Evolutionary conservation across 1,284 basidiomycete species (phyloP).

Genomic region (Cutaneotrichosporon cyanovorans): DNA sequence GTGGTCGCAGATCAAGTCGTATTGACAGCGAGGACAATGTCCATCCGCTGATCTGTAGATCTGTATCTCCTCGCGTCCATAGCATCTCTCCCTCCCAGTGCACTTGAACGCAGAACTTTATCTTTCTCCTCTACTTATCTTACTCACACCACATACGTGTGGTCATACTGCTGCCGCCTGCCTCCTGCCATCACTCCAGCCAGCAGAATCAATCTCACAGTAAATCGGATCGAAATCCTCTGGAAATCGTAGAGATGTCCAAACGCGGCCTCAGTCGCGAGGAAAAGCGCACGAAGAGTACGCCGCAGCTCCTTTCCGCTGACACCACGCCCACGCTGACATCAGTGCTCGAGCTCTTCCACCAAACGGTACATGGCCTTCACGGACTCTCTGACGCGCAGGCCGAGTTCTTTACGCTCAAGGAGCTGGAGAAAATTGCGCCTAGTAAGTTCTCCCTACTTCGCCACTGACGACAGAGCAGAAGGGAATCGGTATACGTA

Average conservation of each 20-base stretch:
- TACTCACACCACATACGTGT: too few relatives aligned
- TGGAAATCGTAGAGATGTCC: slow-evolving; percentile 27
- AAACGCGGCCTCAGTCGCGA: slow-evolving; percentile 40
- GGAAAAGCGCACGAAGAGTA: slow-evolving; percentile 44
- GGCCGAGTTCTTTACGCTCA: slow-evolving; percentile 80
- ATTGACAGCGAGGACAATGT: too few relatives aligned
- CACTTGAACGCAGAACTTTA: too few relatives aligned
- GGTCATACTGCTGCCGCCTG: too few relatives aligned
- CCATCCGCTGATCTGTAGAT: too few relatives aligned
- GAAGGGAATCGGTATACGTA: slow-evolving; percentile 68
- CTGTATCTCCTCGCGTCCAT: too few relatives aligned
- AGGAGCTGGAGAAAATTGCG: slow-evolving; percentile 70
- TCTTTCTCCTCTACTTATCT: too few relatives aligned
- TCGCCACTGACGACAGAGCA: slow-evolving; percentile 56
- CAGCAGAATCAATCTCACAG: too few relatives aligned
- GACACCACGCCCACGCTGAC: neutral
- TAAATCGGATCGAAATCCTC: too few relatives aligned
- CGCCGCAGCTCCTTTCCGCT: slow-evolving; percentile 4
- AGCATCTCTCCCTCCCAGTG: too few relatives aligned
- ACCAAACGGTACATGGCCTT: slow-evolving; percentile 64
- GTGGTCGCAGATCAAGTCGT: too few relatives aligned
- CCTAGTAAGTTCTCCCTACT: slow-evolving; percentile 29
- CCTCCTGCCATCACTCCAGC: too few relatives aligned
- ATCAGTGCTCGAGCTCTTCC: slow-evolving; percentile 73
- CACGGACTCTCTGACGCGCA: slow-evolving; percentile 35